Evolutionary conservation across 2,329 filamentous ascomycete species (phyloP), one percentile per base, ranked within the genome.

Genomic region (Fusarium vanettenii): DNA sequence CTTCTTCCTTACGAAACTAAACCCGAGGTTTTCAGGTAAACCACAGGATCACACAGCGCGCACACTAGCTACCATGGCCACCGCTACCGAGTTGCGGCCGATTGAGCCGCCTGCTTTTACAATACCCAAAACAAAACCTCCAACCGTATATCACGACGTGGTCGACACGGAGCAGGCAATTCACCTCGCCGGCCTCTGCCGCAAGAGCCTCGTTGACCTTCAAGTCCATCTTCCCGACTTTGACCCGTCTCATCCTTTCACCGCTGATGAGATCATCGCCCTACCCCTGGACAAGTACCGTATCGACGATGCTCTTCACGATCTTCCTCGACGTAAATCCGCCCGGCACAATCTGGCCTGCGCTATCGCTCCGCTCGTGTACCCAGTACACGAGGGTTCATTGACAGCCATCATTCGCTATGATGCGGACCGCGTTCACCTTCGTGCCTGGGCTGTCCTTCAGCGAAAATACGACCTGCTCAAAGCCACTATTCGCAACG

Each of bases 381-480:
- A 83, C 69, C 83, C 83, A 5, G 75, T 77, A 20, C 79, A 83
- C 33, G 76, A 81, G 11, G 78, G 79, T 35, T 83, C 82, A 5
- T 66, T 84, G 45, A 78, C 83, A n/a, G 75, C 81, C 56, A 77
- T 84, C 20, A 84, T 85, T 56, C 79, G 82, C 11, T 84, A 83
- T 64, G 82, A 84, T 37, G 79, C 76, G 16, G 82, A 84, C 35
- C 81, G 83, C 18, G 82, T 84, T 8, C 80, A 76, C 13, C 78
- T 85, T 25, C 81, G 83, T 48, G 81, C 78, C 27, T 84, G 82
- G 81, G 79, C 79, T 4, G 79, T 76, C 27, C 66, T 84, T 43
- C 83, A 84, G 76, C 80, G 81, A 37, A 80, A 80, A 64, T 82
- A 81, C 66, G 82, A 83, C 71, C 75, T 79, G 43, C 68, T 84